Evolutionary conservation across 257 asterid genomes (phyloP).

Genomic region (Orobanche coerulescens): DNA sequence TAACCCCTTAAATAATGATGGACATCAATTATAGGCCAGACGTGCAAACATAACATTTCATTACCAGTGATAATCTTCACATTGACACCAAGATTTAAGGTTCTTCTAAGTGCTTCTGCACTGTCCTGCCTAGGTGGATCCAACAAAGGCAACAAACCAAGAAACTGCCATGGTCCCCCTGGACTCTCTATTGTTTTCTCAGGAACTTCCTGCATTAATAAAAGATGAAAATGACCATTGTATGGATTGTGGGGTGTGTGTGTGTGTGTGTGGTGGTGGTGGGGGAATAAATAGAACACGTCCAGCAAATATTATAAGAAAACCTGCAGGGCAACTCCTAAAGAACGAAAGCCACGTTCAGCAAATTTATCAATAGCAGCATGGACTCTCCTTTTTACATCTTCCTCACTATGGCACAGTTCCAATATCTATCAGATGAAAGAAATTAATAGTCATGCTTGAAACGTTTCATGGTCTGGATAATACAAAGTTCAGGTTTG

Average conservation of each 20-base stretch:
- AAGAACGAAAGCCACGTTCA: conserved; percentile 86
- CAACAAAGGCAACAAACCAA: conserved; percentile 76
- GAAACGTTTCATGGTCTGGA: no score
- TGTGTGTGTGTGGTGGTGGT: no score
- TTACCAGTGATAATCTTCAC: conserved; percentile 95
- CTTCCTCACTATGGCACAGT: conserved; percentile 69
- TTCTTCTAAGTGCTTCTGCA: conserved; percentile 83
- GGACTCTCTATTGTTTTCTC: conserved; percentile 69
- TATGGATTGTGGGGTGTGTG: no score
- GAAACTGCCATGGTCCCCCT: conserved; percentile 80
- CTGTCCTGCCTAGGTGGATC: conserved; percentile 98
- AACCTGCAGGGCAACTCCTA: conserved; percentile 94
- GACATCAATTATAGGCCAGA: no score
- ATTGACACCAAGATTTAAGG: conserved; percentile 86
- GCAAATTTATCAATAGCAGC: conserved; percentile 62
- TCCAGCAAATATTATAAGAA: not conserved
- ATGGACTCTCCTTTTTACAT: conserved; percentile 63
- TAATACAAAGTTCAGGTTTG: no score
- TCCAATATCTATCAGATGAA: conserved; percentile 53
- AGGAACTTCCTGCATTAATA: conserved; percentile 58
- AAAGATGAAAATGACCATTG: not conserved
- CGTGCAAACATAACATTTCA: not conserved
- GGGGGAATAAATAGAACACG: not conserved
- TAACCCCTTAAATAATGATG: no score
- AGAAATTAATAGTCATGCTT: no score